Evolutionary conservation across 225 moss, liverwort and hornwort genomes (phyloP), one percentile per base, ranked within the genome.

Genomic region (Pseudoscleropodium purum): DNA sequence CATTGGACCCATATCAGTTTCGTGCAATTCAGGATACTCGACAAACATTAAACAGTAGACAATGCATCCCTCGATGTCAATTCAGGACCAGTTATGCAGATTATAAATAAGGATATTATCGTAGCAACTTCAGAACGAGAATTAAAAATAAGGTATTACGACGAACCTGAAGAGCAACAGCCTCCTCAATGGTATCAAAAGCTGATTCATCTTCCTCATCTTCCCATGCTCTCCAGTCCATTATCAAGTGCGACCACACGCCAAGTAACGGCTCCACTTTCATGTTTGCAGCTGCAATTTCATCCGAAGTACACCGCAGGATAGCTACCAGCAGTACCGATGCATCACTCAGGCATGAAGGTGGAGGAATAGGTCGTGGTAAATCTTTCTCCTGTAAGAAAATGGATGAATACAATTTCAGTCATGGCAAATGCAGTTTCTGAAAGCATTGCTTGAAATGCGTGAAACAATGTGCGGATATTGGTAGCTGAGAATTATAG

Each of bases 221-320:
- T 92, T 95, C 97, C 97, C 97, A 98, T 82, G 98, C 97, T 91
- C 92, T 96, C 98, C 98, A 98, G 88, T 97, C 98, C 90, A 90
- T 86, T 90, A 97, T 96, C 89, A 98, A 89, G 91, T 95, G 94
- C 84, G 96, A 96, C 98, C 98, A 98, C 73, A 97, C 95, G 86
- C 94, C 95, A 86, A 98, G 92, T 82, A 98, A 93, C 63, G 93
- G 89, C 91, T 98, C 98, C 85, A 94, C 95, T 93, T 96, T 96
- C 94, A 95, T 86, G 82, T 81, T 91, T 45, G 93, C 87, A 89
- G 89, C 96, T 65, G 87, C 80, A 78, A 31, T 87, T 89, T 94
- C 91, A 89, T 97, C 95, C 75, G 84, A 92, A 73, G 95, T 95
- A 88, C 94, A 95, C 91, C 96, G 93, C 75, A 98, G 91, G 73